Evolutionary conservation across 768 basidiomycete species (phyloP).

Genomic region (Amanita molliuscula): DNA sequence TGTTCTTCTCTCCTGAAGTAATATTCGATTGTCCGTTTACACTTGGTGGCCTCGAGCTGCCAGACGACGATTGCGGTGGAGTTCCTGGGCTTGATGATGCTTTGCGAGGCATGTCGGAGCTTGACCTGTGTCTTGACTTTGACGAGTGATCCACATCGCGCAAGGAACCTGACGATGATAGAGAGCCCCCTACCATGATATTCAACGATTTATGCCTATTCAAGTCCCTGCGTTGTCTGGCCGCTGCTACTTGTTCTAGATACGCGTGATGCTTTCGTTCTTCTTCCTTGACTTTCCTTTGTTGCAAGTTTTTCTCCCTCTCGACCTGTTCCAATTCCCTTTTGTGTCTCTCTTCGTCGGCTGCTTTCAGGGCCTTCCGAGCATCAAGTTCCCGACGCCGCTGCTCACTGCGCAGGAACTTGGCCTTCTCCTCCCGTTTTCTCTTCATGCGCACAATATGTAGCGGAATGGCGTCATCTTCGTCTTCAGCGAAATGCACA

Average conservation of each 20-base stretch:
- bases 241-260: constrained; percentile 49
- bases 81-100: constrained; percentile 34
- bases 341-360: constrained; percentile 31
- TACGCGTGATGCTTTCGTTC: constrained; percentile 43
- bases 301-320: constrained; percentile 37
- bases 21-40: constrained; percentile 22
- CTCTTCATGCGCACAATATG: constrained; percentile 65
- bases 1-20: constrained; percentile 17
- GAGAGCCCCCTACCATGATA: constrained; percentile 20
- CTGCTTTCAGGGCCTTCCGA: constrained; percentile 37
- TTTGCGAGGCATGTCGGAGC: constrained; percentile 30
- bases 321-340: constrained; percentile 35
- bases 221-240: constrained; percentile 51
- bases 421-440: constrained; percentile 64
- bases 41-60: constrained; percentile 41
- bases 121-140: constrained; percentile 29
- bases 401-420: constrained; percentile 51
- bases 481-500: constrained; percentile 57
- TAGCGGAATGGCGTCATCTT: constrained; percentile 60
- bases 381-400: constrained; percentile 39
- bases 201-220: constrained; percentile 35
- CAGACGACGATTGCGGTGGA: constrained; percentile 35
- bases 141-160: constrained; percentile 29
- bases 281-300: constrained; percentile 40
- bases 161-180: constrained; percentile 28